These are phyloP conservation scores for Phlyctochytrium bullatum DNA, from an alignment of 192 early-diverging fungal species.

Conservation along the genomic window DNA sequence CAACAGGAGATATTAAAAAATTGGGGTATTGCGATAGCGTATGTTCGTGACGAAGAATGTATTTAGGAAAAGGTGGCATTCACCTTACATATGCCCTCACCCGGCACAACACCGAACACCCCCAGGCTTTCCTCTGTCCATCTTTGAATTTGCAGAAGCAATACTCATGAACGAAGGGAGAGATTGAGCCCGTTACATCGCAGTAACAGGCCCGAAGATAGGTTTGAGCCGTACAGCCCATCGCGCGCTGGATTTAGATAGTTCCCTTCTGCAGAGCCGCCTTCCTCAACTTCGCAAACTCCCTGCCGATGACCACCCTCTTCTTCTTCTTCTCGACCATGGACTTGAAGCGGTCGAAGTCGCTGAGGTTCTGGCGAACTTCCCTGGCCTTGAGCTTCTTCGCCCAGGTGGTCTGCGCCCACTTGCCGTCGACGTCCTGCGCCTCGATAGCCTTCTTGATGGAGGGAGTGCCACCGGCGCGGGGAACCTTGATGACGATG, in stretches of 20 bases:
- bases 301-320: constrained; percentile 47
- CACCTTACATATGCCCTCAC: no score
- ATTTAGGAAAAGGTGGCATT: no score
- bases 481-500: constrained; percentile 82
- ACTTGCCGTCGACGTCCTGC: constrained; percentile 75
- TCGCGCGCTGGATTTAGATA: constrained; percentile 9
- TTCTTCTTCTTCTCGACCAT: constrained; percentile 90
- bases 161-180: no score
- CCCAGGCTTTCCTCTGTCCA: no score
- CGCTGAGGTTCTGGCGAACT: constrained; percentile 72
- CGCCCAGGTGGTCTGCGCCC: constrained; percentile 91
- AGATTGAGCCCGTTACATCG: no score
- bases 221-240: no score
- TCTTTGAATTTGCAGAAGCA: no score
- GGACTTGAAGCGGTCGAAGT: constrained; percentile 99
- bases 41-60: no score
- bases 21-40: no score
- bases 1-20: no score
- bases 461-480: constrained; percentile 70
- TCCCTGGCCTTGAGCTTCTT: constrained; percentile 89
- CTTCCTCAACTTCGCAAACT: constrained; percentile 43
- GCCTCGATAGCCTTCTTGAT: constrained; percentile 81
- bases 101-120: no score
- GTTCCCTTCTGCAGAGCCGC: constrained; percentile 18
- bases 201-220: no score